A percentile compares a stretch with the other conserved stretches of the same genome.
phyloP scores from a whole-genome alignment of 2,329 filamentous ascomycete species.

The Fusarium clavum region DNA sequence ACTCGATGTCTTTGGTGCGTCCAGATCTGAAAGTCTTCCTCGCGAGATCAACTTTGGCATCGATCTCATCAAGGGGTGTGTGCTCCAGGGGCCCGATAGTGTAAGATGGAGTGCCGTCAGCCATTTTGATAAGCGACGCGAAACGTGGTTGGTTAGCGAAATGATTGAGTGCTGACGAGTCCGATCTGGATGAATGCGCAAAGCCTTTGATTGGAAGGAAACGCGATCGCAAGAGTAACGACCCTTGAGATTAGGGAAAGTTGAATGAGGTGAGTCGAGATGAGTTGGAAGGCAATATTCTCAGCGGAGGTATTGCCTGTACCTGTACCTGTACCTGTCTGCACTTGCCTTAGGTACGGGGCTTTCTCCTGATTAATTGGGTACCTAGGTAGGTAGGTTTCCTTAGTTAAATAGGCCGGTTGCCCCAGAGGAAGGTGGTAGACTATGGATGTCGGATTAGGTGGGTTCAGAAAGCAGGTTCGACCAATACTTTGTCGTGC shows the following conservation, averaged over 20 bases:
- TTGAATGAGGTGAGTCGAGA: neutral
- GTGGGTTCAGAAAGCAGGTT: conserved; percentile 1
- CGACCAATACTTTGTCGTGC: conserved; percentile 10
- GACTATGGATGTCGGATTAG: conserved; percentile 2
- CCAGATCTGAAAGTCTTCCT: conserved; percentile 79
- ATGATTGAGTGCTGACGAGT: conserved; percentile 26
- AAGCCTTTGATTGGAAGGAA: neutral
- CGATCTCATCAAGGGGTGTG: conserved; percentile 76
- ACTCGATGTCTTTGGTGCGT: conserved; percentile 85
- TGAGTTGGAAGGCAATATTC: conserved; percentile 1
- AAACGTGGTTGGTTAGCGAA: conserved; percentile 21
- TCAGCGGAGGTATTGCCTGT: neutral
- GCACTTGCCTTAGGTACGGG: conserved; percentile 2
- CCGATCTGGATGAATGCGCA: neutral
- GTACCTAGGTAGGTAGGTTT: neutral
- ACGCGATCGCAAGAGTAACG: neutral
- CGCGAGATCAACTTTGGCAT: conserved; percentile 67
- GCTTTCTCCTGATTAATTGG: conserved; percentile 27
- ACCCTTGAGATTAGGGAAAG: neutral
- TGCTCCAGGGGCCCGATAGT: conserved; percentile 63
- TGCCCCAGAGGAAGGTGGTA: conserved; percentile 8
- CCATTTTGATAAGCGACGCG: conserved; percentile 31
- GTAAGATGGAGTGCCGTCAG: conserved; percentile 55
- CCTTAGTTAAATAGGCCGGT: neutral
- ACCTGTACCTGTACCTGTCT: neutral